phyloP scores from a whole-genome alignment of 768 basidiomycete species.

The Lentinula boryana region DNA sequence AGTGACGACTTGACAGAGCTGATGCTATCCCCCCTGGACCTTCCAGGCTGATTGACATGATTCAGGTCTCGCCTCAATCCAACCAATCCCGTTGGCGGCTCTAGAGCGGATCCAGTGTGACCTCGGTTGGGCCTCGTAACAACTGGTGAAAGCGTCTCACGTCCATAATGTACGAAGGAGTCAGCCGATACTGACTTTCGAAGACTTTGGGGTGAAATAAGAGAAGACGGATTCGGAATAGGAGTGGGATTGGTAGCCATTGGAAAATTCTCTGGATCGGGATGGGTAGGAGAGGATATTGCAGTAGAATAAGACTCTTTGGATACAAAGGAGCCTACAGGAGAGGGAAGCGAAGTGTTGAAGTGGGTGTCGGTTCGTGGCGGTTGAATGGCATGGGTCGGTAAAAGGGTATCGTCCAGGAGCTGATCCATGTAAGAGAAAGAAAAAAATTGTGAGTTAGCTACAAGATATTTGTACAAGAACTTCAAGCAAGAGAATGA shows the following conservation, averaged over 20 bases:
- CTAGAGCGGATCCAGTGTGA: slow-evolving; percentile 27
- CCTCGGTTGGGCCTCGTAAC: slow-evolving; percentile 32
- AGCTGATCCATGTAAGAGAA: background rate
- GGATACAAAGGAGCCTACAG: slow-evolving; percentile 26
- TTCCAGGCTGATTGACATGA: slow-evolving; percentile 27
- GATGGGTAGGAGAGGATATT: slow-evolving; percentile 29
- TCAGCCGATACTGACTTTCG: slow-evolving; percentile 77
- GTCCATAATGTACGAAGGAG: slow-evolving; percentile 53
- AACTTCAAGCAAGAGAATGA: background rate
- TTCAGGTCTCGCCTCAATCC: slow-evolving; percentile 17
- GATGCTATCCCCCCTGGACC: slow-evolving; percentile 52
- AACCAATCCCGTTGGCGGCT: slow-evolving; percentile 24
- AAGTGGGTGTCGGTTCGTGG: background rate
- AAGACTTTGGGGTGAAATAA: slow-evolving; percentile 34
- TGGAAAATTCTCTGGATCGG: slow-evolving; percentile 18
- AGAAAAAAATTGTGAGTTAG: background rate
- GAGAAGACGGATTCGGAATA: slow-evolving; percentile 18
- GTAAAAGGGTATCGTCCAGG: background rate
- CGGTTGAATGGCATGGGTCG: background rate
- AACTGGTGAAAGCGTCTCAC: slow-evolving; percentile 25
- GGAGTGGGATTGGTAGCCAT: slow-evolving; percentile 9
- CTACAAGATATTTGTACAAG: background rate
- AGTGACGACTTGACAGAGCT: slow-evolving; percentile 35
- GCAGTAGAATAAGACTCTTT: slow-evolving; percentile 39
- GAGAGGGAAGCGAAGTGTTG: slow-evolving; percentile 14